Evolutionary conservation across 2,329 filamentous ascomycete species (phyloP), one percentile per base, ranked within the genome.

Genomic region (Alternaria novae-zelandiae): DNA sequence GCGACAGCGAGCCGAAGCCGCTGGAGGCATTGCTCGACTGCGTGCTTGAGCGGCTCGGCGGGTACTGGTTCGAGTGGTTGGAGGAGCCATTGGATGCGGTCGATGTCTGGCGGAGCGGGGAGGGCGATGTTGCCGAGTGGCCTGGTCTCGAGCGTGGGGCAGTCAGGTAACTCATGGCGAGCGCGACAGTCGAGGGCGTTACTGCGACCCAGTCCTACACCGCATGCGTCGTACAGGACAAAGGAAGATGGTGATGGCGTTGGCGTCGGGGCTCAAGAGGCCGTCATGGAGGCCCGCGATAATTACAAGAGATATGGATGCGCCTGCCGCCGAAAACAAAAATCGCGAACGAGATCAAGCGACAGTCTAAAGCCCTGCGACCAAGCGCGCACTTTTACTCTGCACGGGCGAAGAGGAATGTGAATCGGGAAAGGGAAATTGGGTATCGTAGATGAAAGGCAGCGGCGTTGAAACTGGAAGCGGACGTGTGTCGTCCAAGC

Each of bases 71-170:
- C 2, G 90, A 91, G 77, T 89, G 91, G 59, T 85, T 86, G 4
- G 90, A 91, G 4, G 91, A 93, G 57, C 86, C 87, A n/a, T 88
- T 88, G 7, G 91, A 92, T 10, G 90, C 88, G 62, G 87, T 92
- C 6, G 91, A 93, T 30, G 88, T 85, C 72, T 92, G 89, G 69
- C 91, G 85, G 58, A 82, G 74, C 23, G 80, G 80, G 44, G 83
- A 85, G 30, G 84, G 81, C 73, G 78, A 78, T 30, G 80, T 70
- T 11, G 79, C 70, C 54, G 76, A 69, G 68, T 82, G 80, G 50
- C 79, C 77, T 45, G 80, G 74, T 70, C 77, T 72, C 73, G 80
- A 77, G 66, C 80, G 80, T 56, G 78, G 74, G 25, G 76, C 68
- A 68, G 78, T 78, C 25, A 65, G 70, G 70, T 75, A 79, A 67